Conservation (phyloP, 2,329 filamentous ascomycete species). For the Sporothrix variecibatus region DNA sequence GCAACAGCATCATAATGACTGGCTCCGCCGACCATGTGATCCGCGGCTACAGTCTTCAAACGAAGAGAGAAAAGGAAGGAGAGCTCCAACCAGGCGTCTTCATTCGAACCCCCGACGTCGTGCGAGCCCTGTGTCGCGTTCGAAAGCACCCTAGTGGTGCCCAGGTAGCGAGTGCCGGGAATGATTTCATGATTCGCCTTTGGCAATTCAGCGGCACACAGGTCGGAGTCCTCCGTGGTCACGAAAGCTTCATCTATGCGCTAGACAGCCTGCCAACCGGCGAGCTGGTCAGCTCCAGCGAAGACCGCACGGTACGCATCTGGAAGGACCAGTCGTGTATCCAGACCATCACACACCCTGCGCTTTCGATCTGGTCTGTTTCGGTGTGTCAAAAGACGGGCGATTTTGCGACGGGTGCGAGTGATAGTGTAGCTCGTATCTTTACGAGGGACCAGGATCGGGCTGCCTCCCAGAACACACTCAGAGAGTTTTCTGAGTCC, state of each 20-base stretch:
- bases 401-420: constrained; percentile 91
- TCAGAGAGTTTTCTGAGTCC: constrained; percentile 76
- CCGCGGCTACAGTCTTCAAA: constrained; percentile 74
- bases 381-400: constrained; percentile 79
- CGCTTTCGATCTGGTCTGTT: constrained; percentile 94
- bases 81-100: constrained; percentile 55
- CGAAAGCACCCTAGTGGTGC: constrained; percentile 75
- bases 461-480: constrained; percentile 66
- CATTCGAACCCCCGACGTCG: constrained; percentile 73
- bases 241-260: constrained; percentile 94
- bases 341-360: constrained; percentile 95
- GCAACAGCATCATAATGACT: constrained; percentile 80
- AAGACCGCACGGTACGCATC: constrained; percentile 89
- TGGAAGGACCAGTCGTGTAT: constrained; percentile 83
- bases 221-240: constrained; percentile 77
- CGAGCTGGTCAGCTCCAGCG: constrained; percentile 86
- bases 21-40: constrained; percentile 89
- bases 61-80: constrained; percentile 48
- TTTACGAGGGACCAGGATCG: constrained; percentile 75
- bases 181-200: constrained; percentile 83
- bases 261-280: constrained; percentile 76
- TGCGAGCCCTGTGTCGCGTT: constrained; percentile 85
- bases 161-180: constrained; percentile 92
- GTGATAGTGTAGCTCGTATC: constrained; percentile 80
- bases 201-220: constrained; percentile 81